A percentile compares a stretch with the other conserved stretches of the same genome.
Conservation (phyloP, 805 yeast species). For the Myxozyma sirexii region DNA sequence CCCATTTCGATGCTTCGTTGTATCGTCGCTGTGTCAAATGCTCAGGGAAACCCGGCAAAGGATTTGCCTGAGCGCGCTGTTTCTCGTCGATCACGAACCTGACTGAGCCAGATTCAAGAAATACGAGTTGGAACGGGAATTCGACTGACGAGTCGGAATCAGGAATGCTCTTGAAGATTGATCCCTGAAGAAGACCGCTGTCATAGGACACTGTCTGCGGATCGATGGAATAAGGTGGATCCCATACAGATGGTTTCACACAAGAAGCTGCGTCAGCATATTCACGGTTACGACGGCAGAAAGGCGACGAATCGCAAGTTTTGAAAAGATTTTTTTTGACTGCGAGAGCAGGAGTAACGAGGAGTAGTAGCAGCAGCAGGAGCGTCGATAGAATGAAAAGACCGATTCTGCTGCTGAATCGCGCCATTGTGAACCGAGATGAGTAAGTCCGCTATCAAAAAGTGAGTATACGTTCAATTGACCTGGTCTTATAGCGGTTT, state of each 20-base stretch:
- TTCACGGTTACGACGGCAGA: conserved; percentile 71
- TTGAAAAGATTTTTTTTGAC: conserved; percentile 54
- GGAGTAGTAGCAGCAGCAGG: conserved; percentile 4
- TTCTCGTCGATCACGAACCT: conserved; percentile 71
- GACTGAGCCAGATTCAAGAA: conserved; percentile 61
- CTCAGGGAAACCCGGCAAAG: conserved; percentile 36
- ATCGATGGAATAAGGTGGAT: conserved; percentile 51
- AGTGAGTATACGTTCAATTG: no score
- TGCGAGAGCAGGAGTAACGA: conserved; percentile 22
- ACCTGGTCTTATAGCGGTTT: no score
- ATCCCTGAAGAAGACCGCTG: conserved; percentile 49
- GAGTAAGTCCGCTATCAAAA: background rate
- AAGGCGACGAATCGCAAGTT: conserved; percentile 71
- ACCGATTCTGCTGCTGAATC: background rate
- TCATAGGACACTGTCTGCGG: conserved; percentile 38
- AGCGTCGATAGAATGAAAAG: background rate
- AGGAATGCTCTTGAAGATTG: conserved; percentile 48
- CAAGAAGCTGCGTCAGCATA: conserved; percentile 51
- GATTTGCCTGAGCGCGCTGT: conserved; percentile 42
- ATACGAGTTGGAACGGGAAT: conserved; percentile 60
- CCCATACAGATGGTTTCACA: conserved; percentile 36
- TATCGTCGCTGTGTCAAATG: conserved; percentile 55
- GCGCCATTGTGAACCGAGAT: conserved; percentile 1
- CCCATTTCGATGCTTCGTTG: conserved; percentile 62
- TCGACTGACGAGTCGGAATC: conserved; percentile 36